These are phyloP conservation scores for Trichoderma arundinaceum DNA, from an alignment of 2,329 filamentous ascomycete species.

Conservation along the genomic window DNA sequence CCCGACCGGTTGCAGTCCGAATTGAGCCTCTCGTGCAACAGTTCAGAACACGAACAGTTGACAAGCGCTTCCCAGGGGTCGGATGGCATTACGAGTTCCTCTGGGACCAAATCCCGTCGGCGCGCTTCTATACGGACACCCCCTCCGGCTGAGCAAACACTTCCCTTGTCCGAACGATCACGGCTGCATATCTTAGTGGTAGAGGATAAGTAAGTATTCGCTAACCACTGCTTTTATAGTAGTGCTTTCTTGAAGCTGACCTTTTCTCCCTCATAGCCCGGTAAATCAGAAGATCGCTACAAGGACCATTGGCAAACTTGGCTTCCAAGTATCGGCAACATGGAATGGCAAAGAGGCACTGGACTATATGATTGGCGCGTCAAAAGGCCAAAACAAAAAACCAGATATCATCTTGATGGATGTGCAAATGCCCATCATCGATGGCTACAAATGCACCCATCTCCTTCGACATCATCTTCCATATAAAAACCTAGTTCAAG, in stretches of 20 bases:
- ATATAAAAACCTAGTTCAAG: slow-evolving; percentile 63
- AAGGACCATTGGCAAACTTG: slow-evolving; percentile 74
- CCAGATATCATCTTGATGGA: slow-evolving; percentile 82
- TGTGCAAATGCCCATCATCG: slow-evolving; percentile 76
- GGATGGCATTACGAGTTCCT: slow-evolving; percentile 37
- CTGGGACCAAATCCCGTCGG: slow-evolving; percentile 39
- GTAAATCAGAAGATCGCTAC: slow-evolving; percentile 79
- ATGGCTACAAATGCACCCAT: slow-evolving; percentile 79
- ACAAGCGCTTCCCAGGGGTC: slow-evolving; percentile 49
- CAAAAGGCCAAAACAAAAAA: slow-evolving; percentile 56
- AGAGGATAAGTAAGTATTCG: slow-evolving; percentile 72
- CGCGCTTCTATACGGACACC: slow-evolving; percentile 46
- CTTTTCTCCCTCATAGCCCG: slow-evolving; percentile 44
- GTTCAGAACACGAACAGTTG: slow-evolving; percentile 64
- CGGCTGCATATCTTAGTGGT: slow-evolving; percentile 75
- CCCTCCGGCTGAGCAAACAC: slow-evolving; percentile 51
- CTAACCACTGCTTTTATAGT: neutral
- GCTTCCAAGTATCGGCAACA: slow-evolving; percentile 71
- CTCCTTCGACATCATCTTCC: slow-evolving; percentile 71
- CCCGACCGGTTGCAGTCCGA: slow-evolving; percentile 71
- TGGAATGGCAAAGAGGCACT: slow-evolving; percentile 82
- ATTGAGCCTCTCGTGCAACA: slow-evolving; percentile 68
- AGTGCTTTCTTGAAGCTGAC: slow-evolving; percentile 32
- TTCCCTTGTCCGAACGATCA: slow-evolving; percentile 63
- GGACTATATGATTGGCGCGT: slow-evolving; percentile 68